These are phyloP conservation scores for Zelonia costaricensis DNA, from an alignment of 208 protist species.

Conservation along the genomic window DNA sequence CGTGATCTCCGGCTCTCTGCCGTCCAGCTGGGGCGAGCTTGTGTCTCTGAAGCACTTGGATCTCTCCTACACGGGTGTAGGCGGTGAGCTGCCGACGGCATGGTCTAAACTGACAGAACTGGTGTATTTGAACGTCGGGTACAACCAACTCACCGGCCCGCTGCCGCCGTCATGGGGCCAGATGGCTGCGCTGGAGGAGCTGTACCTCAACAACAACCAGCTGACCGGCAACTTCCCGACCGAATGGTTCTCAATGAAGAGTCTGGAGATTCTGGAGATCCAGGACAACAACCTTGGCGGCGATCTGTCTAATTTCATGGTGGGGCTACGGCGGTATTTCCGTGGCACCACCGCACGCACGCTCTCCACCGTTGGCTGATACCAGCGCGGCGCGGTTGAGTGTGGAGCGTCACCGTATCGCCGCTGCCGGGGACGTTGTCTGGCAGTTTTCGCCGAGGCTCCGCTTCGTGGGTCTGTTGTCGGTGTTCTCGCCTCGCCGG, in stretches of 20 bases:
- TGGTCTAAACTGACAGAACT: neutral
- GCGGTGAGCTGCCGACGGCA: neutral
- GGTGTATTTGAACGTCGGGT: neutral
- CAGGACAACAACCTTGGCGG: conserved; percentile 3
- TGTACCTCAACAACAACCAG: conserved; percentile 6
- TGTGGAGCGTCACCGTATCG: too few relatives aligned
- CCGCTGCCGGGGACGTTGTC: too few relatives aligned
- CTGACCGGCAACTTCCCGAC: neutral
- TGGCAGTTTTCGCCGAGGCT: too few relatives aligned
- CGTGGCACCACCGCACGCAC: too few relatives aligned
- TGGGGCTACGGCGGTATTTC: too few relatives aligned
- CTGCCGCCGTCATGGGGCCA: neutral
- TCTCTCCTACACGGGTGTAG: neutral
- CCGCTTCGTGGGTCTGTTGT: too few relatives aligned
- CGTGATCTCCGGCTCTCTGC: neutral
- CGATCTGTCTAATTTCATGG: neutral
- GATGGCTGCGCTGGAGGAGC: neutral
- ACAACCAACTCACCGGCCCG: neutral
- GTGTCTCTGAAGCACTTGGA: neutral
- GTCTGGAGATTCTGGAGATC: neutral
- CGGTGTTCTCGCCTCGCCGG: too few relatives aligned
- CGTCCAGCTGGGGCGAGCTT: neutral
- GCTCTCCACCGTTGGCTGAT: too few relatives aligned
- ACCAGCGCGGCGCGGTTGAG: too few relatives aligned
- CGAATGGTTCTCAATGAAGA: neutral